These are phyloP conservation scores for Ophiobolus disseminans DNA, from an alignment of 2,329 filamentous ascomycete species.

Conservation along the genomic window DNA sequence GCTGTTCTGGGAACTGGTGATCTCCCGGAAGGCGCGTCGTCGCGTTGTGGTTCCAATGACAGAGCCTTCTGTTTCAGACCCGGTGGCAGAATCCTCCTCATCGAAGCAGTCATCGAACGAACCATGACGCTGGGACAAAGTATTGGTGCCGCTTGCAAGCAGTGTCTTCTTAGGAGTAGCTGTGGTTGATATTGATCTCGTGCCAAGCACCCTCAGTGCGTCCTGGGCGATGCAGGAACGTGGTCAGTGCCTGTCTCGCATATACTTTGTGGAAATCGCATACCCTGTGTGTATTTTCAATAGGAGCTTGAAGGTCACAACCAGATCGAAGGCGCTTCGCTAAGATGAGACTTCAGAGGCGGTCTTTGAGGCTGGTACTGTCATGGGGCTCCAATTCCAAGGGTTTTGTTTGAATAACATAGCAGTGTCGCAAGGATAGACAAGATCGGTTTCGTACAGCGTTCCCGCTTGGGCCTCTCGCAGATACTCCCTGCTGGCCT, in stretches of 20 bases:
- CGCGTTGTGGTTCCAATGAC: neutral
- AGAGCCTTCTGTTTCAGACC: neutral
- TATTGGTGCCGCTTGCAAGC: too few relatives aligned
- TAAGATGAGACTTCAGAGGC: neutral
- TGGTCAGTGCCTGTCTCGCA: too few relatives aligned
- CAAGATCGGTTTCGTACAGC: constrained; percentile 12
- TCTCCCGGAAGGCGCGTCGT: neutral
- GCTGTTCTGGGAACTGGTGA: neutral
- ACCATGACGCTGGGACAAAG: too few relatives aligned
- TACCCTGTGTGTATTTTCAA: neutral
- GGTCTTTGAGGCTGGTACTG: neutral
- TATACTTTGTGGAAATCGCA: neutral
- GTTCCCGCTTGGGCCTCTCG: constrained; percentile 9
- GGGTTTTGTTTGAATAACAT: constrained; percentile 3
- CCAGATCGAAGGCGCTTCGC: neutral
- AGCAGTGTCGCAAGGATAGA: constrained; percentile 17
- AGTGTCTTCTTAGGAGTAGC: too few relatives aligned
- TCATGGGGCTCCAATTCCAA: neutral
- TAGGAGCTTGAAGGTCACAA: neutral
- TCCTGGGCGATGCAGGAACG: too few relatives aligned
- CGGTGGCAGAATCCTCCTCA: neutral
- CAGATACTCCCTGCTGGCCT: constrained; percentile 14
- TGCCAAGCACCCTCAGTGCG: too few relatives aligned
- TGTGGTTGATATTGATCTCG: too few relatives aligned
- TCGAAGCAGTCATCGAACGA: neutral